phyloP scores from a whole-genome alignment of 2,329 filamentous ascomycete genomes.

The Calonectria leucothoes region DNA sequence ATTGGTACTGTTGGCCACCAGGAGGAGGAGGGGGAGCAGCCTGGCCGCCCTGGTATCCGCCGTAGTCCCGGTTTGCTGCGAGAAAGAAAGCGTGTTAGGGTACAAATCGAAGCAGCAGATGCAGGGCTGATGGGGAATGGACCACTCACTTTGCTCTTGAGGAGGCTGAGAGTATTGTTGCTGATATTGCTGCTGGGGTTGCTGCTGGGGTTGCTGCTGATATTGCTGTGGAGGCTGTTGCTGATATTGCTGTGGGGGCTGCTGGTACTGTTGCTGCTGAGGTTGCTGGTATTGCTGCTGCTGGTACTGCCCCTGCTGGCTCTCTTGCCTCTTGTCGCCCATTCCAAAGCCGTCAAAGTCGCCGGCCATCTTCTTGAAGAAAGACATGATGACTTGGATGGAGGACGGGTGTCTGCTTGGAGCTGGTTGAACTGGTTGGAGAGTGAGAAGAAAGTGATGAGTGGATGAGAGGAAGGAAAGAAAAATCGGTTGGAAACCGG shows the following conservation, averaged over 20 bases:
- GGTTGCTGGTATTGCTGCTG: neutral
- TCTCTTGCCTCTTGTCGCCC: constrained; percentile 46
- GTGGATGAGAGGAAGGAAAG: neutral
- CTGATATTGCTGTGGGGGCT: constrained; percentile 12
- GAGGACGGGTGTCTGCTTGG: constrained; percentile 10
- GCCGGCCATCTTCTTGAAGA: constrained; percentile 56
- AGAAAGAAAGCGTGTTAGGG: constrained; percentile 17
- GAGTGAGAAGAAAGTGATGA: neutral
- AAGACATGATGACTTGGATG: constrained; percentile 52
- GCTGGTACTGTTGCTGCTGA: neutral
- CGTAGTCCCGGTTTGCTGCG: constrained; percentile 38
- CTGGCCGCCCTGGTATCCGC: constrained; percentile 46
- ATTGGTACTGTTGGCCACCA: constrained; percentile 37
- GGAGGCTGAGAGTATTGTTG: constrained; percentile 22
- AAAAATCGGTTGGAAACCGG: neutral
- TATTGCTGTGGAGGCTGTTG: constrained; percentile 39
- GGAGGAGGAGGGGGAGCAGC: constrained; percentile 45
- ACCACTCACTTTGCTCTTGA: constrained; percentile 32
- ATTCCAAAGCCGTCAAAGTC: constrained; percentile 61
- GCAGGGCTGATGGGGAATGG: too few species aligned
- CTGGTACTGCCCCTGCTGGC: neutral
- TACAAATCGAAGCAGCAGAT: neutral
- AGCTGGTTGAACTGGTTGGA: neutral
- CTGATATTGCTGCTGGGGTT: constrained; percentile 10
- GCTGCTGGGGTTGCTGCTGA: too few species aligned